Evolutionary conservation across 1,284 basidiomycete genomes (phyloP).

Genomic region (Irpex sp.): DNA sequence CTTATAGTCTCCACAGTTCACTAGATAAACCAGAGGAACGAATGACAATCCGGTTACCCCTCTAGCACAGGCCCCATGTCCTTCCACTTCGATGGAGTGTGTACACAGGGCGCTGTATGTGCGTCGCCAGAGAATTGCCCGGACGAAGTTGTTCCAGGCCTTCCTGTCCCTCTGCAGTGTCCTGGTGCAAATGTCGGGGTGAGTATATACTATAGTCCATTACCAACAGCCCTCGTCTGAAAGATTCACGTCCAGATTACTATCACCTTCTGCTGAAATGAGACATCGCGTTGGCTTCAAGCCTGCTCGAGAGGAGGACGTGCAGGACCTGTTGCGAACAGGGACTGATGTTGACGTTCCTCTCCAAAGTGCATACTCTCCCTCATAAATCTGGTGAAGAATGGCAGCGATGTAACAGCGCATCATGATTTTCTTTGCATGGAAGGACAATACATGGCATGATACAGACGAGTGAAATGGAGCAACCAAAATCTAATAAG

Average conservation of each 20-base stretch:
- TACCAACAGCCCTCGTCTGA: neutral
- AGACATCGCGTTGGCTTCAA: neutral
- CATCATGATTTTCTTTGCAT: too few relatives aligned
- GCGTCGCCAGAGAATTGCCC: neutral
- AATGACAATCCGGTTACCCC: neutral
- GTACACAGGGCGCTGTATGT: neutral
- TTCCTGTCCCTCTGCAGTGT: neutral
- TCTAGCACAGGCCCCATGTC: neutral
- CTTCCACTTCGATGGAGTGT: neutral
- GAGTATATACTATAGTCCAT: neutral
- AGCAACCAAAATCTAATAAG: slow-evolving; percentile 49
- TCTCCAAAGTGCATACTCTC: too few relatives aligned
- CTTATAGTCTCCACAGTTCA: too few relatives aligned
- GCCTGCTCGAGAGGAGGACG: neutral
- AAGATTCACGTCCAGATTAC: neutral
- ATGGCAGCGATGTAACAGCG: too few relatives aligned
- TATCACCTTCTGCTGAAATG: neutral
- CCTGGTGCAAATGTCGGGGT: neutral
- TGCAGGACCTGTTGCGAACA: too few relatives aligned
- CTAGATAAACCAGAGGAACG: neutral
- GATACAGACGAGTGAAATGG: neutral
- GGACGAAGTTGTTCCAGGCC: neutral
- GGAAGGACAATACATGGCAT: too few relatives aligned
- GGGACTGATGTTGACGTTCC: too few relatives aligned
- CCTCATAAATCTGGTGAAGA: too few relatives aligned